Conservation (phyloP, 1,284 basidiomycete species). For the Ceratobasidium theobromae region DNA sequence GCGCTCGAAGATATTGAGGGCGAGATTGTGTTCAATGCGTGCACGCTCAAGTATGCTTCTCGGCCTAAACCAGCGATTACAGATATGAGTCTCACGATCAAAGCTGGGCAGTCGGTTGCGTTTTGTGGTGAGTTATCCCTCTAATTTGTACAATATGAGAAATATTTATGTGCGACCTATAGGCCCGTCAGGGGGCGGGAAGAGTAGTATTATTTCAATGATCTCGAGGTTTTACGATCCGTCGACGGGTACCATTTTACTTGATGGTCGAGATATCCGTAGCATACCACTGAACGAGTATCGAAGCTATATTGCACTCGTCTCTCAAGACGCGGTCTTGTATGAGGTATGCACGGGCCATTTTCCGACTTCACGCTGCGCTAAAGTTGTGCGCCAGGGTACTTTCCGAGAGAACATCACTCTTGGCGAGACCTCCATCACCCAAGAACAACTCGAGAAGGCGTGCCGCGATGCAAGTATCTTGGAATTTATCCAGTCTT, state of each 20-base stretch:
- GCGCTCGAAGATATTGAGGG: background rate
- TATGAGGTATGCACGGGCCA: conserved; percentile 39
- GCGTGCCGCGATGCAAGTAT: conserved; percentile 42
- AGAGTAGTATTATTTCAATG: conserved; percentile 42
- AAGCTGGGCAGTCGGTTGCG: conserved; percentile 40
- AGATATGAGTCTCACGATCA: conserved; percentile 37
- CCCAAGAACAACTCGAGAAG: conserved; percentile 43
- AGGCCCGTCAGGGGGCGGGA: conserved; percentile 39
- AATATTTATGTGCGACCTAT: background rate
- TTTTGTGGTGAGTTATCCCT: conserved; percentile 41
- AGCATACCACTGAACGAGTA: conserved; percentile 42
- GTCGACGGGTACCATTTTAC: conserved; percentile 43
- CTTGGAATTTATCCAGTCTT: conserved; percentile 45
- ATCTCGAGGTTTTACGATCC: conserved; percentile 49
- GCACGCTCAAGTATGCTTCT: conserved; percentile 41
- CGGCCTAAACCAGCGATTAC: conserved; percentile 39
- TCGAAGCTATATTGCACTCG: conserved; percentile 46
- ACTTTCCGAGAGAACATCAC: conserved; percentile 41
- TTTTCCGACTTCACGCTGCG: background rate
- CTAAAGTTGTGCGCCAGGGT: conserved; percentile 35
- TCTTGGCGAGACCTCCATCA: conserved; percentile 41
- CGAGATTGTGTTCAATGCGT: conserved; percentile 35
- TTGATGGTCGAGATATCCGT: conserved; percentile 46
- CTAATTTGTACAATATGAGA: no score
- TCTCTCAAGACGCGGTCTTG: conserved; percentile 49